These are phyloP conservation scores for Dothistroma septosporum DNA, from an alignment of 2,329 filamentous ascomycete genomes.

Conservation along the genomic window DNA sequence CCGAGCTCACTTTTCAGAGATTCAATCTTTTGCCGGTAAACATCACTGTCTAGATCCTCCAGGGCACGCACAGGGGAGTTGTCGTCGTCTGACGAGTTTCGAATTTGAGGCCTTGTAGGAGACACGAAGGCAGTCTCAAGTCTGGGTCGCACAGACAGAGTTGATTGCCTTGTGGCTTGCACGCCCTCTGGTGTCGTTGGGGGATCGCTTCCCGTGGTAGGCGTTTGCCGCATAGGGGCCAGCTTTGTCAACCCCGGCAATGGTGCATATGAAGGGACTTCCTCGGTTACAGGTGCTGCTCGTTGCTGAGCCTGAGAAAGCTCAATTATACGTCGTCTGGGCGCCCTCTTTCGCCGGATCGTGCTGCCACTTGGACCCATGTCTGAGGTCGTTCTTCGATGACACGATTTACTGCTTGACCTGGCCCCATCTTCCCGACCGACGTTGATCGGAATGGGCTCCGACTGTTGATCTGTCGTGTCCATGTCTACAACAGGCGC, in stretches of 20 bases:
- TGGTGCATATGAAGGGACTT: constrained; percentile 12
- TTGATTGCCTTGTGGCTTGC: constrained; percentile 18
- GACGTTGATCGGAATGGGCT: constrained; percentile 10
- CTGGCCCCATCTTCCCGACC: constrained; percentile 8
- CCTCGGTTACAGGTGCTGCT: constrained; percentile 23
- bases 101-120: constrained; percentile 26
- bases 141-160: constrained; percentile 22
- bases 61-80: constrained; percentile 27
- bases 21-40: constrained; percentile 82
- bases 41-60: constrained; percentile 29
- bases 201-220: constrained; percentile 25
- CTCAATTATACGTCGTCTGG: constrained; percentile 56
- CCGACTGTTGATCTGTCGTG: background rate
- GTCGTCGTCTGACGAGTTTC: constrained; percentile 31
- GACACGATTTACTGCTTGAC: constrained; percentile 11
- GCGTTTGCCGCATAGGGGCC: constrained; percentile 25
- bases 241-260: constrained; percentile 29
- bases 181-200: constrained; percentile 27
- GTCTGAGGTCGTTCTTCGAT: constrained; percentile 31
- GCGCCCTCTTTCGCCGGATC: constrained; percentile 55
- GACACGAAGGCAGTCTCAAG: constrained; percentile 31
- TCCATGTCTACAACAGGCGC: constrained; percentile 58
- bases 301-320: constrained; percentile 46
- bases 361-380: constrained; percentile 25
- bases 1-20: constrained; percentile 79